Evolutionary conservation across 176 grass and related monocot genomes (phyloP).

Genomic region (Neostapfia colusana): DNA sequence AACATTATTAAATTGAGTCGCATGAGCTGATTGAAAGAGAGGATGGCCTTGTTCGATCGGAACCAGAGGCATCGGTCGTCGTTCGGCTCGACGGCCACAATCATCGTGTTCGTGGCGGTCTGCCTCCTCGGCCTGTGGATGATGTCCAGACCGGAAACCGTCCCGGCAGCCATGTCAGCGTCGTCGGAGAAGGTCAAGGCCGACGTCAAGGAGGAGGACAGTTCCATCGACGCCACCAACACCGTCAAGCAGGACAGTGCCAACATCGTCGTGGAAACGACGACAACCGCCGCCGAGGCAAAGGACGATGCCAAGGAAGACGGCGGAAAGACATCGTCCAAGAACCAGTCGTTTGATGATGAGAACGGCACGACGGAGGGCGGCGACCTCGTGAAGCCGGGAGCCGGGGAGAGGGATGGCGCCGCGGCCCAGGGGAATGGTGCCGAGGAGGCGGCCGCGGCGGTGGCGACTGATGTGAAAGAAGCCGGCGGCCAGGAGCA

Average conservation of each 20-base stretch:
- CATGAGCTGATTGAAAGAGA: slow-evolving; percentile 21
- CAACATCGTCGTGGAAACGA: slow-evolving; percentile 36
- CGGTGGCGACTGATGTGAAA: background rate
- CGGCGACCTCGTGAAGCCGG: slow-evolving; percentile 68
- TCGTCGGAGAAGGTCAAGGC: slow-evolving; percentile 24
- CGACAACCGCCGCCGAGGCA: background rate
- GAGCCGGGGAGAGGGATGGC: slow-evolving; percentile 40
- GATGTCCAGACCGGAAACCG: slow-evolving; percentile 46
- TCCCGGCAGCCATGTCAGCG: slow-evolving; percentile 46
- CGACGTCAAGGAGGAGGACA: slow-evolving; percentile 53
- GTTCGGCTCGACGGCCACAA: slow-evolving; percentile 60
- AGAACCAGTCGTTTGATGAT: slow-evolving; percentile 58
- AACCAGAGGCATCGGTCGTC: slow-evolving; percentile 59
- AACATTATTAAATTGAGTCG: background rate
- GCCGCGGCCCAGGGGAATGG: slow-evolving; percentile 37
- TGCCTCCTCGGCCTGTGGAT: slow-evolving; percentile 86
- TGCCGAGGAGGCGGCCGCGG: slow-evolving; percentile 4
- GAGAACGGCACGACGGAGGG: slow-evolving; percentile 75
- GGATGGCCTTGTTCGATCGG: slow-evolving; percentile 75
- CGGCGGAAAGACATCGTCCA: slow-evolving; percentile 36
- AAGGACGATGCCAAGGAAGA: background rate
- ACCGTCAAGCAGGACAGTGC: slow-evolving; percentile 54
- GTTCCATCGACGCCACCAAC: slow-evolving; percentile 63
- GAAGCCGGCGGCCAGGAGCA: slow-evolving; percentile 8
- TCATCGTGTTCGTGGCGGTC: slow-evolving; percentile 63